Evolutionary conservation across 2,329 filamentous ascomycete species (phyloP).

Genomic region (Colletotrichum sp.): DNA sequence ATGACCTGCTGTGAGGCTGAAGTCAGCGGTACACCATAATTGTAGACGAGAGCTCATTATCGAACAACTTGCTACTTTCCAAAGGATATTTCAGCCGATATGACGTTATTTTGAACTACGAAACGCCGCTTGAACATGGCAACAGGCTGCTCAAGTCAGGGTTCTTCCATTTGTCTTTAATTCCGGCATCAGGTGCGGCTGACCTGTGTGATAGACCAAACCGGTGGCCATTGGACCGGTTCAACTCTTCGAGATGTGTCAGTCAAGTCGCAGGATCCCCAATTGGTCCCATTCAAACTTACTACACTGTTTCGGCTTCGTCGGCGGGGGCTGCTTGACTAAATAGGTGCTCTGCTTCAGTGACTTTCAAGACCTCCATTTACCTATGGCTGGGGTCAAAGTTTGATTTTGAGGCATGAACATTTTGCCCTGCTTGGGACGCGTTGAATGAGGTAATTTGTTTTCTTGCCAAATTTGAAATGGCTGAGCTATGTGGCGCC

Average conservation of each 20-base stretch:
- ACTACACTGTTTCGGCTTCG: neutral
- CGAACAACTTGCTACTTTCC: neutral
- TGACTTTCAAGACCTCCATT: neutral
- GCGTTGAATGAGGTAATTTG: too few species aligned
- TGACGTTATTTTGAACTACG: accelerated
- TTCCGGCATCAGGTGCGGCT: neutral
- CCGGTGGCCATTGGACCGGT: neutral
- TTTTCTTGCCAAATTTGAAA: too few species aligned
- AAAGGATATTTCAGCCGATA: neutral
- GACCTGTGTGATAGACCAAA: neutral
- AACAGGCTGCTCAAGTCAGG: neutral
- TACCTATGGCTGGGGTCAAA: too few species aligned
- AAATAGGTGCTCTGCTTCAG: neutral
- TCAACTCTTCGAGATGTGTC: neutral
- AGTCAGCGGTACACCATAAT: neutral
- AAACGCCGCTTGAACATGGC: neutral
- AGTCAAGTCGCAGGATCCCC: neutral
- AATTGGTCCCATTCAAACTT: neutral
- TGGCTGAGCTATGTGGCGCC: too few species aligned
- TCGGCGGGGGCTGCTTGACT: neutral
- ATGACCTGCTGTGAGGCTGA: neutral
- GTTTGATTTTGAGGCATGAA: too few species aligned
- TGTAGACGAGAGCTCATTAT: neutral
- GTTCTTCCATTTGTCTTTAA: accelerated
- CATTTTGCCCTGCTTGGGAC: too few species aligned